These are phyloP conservation scores for Dinochytrium kinnereticum DNA, from an alignment of 371 early-diverging fungal species.

Conservation along the genomic window DNA sequence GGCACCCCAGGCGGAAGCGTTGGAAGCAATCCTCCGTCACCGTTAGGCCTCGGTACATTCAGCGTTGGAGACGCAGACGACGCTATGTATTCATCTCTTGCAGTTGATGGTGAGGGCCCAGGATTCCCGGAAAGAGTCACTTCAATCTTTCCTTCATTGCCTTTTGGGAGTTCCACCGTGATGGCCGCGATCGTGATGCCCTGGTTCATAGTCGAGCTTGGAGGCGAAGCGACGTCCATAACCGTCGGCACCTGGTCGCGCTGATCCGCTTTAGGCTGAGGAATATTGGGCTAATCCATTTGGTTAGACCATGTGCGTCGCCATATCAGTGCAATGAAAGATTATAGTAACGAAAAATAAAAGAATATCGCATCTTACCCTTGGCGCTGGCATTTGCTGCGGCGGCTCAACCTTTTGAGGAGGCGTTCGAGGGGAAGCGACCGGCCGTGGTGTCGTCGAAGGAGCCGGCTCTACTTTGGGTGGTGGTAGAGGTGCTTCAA, in stretches of 20 bases:
- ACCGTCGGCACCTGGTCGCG: no score
- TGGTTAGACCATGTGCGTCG: no score
- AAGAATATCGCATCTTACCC: no score
- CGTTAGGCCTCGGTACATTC: not conserved
- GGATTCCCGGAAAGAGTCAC: not conserved
- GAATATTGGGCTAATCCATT: no score
- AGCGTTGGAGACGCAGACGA: not conserved
- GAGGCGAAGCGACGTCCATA: not conserved
- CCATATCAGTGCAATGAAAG: no score
- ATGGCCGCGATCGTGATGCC: not conserved
- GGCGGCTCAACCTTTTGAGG: no score
- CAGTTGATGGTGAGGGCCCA: no score
- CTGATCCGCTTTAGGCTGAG: no score
- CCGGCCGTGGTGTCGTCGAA: not conserved
- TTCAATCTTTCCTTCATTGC: not conserved
- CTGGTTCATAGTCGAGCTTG: not conserved
- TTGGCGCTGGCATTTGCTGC: no score
- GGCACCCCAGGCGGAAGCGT: not conserved
- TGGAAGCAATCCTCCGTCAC: not conserved
- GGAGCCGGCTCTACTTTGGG: not conserved
- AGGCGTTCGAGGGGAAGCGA: not conserved
- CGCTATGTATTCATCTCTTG: no score
- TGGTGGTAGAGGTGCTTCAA: not conserved
- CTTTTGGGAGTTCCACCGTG: not conserved
- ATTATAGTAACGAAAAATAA: not conserved